Evolutionary conservation across 352 stramenopile species (phyloP), one percentile per base, ranked within the genome.

Genomic region (Aphanomyces cochlioides): DNA sequence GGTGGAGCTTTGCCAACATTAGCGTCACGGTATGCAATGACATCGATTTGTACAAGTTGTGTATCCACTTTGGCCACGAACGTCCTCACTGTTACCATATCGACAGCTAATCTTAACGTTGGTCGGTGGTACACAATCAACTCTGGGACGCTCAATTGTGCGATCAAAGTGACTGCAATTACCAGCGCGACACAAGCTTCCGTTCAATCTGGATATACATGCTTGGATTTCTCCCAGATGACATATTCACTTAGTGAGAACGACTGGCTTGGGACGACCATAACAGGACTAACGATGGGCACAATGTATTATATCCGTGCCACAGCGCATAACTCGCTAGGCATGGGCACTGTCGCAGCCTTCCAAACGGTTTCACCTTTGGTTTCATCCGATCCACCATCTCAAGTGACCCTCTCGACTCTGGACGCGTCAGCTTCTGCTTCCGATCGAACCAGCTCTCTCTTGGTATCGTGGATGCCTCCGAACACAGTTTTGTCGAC

Each of bases 281-380:
- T 99, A 47, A 87, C 81, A 12, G 82, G 78, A 0, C 78, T 99
- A 0, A 73, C 69, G 1, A 97, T 97, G 90, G 96, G 96, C 2
- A 80, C 81, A 39, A 71, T 72, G 7, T 93, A 97, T 56, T 90
- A 97, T 71, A 77, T 98, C 5, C 89, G 95, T 4, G 88, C 98
- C 7, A 88, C 86, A 13, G 85, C 88, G 4, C 90, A 97, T 72
- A 98, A 98, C 74, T 93, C 87, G 19, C 81, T 97, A 12, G 96
- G 96, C 2, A 98, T 93, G 68, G 94, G 93, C 2, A 56, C 70
- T 0, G 67, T 76, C 5, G 90, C 85, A 3, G 86, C 88, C 47
- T 82, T 79, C 58, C 65, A 96, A 39, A 79, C 87, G 13, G 75
- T 96, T 0, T 82, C 83, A 37, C 91, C 94, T 1, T 90, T 96